These are phyloP conservation scores for Evansstolkia leycettana DNA, from an alignment of 495 filamentous ascomycete species.

Conservation along the genomic window DNA sequence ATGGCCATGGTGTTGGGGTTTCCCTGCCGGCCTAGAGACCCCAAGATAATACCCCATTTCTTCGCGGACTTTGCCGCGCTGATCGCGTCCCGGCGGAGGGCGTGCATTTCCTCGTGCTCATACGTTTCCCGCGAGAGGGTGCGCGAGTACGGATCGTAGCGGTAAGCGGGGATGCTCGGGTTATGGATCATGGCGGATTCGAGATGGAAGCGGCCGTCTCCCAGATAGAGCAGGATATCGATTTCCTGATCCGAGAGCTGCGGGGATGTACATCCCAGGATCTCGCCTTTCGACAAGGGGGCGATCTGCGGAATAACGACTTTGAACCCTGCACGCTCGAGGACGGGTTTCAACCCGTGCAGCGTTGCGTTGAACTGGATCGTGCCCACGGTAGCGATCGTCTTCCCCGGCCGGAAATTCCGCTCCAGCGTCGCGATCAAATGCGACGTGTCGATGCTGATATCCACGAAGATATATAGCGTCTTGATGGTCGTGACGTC, in stretches of 20 bases:
- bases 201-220: conserved; percentile 93
- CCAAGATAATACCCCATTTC: conserved; percentile 93
- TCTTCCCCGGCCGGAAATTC: conserved; percentile 76
- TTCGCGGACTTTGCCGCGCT: conserved; percentile 54
- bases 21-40: conserved; percentile 83
- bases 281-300: conserved; percentile 88
- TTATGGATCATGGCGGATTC: conserved; percentile 99
- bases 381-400: conserved; percentile 85
- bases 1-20: conserved; percentile 85
- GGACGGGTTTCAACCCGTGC: conserved; percentile 60
- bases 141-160: conserved; percentile 93
- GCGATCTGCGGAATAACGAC: conserved; percentile 83
- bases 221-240: conserved; percentile 82
- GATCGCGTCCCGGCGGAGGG: conserved; percentile 67
- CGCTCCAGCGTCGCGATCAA: conserved; percentile 76
- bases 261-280: conserved; percentile 89
- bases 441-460: conserved; percentile 84
- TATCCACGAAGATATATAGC: conserved; percentile 96
- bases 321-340: conserved; percentile 72
- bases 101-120: conserved; percentile 79
- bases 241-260: conserved; percentile 44
- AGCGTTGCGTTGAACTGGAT: conserved; percentile 98
- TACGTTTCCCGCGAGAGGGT: conserved; percentile 85
- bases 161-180: conserved; percentile 75
- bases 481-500: conserved; percentile 92